Evolutionary conservation across 2,329 filamentous ascomycete species (phyloP).

Genomic region (Leptographium galeiforme): DNA sequence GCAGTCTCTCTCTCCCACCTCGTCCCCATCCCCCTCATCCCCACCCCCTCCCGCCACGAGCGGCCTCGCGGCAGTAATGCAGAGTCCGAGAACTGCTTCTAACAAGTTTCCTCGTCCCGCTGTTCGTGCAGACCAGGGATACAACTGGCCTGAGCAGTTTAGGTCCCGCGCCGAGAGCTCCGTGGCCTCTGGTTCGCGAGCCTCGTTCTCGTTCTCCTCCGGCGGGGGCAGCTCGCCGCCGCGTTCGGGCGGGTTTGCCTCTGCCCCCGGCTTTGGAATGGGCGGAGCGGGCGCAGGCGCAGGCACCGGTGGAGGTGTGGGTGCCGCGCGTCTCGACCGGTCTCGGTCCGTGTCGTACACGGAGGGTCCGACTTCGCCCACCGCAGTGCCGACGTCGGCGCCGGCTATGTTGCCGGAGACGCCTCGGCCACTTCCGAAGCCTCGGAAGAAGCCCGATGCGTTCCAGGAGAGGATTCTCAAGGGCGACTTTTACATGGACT

Average conservation of each 20-base stretch:
- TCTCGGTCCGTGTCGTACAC: conserved; percentile 57
- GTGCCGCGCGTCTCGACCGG: conserved; percentile 37
- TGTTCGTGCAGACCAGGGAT: conserved; percentile 69
- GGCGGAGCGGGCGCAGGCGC: conserved; percentile 7
- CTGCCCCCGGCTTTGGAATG: neutral
- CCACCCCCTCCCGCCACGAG: conserved; percentile 10
- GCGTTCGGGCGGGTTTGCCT: conserved; percentile 15
- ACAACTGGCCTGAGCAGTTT: conserved; percentile 95
- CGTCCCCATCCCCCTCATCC: neutral
- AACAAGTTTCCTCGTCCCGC: conserved; percentile 37
- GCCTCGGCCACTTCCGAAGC: conserved; percentile 30
- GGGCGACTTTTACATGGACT: conserved; percentile 98
- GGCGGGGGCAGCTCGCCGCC: conserved; percentile 28
- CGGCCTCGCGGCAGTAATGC: conserved; percentile 16
- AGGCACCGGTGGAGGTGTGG: conserved; percentile 9
- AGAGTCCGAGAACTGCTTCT: conserved; percentile 47
- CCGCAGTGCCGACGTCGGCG: neutral
- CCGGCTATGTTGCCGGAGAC: conserved; percentile 38
- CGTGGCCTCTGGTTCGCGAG: conserved; percentile 37
- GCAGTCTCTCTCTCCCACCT: neutral
- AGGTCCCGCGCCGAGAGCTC: conserved; percentile 80
- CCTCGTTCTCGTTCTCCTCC: conserved; percentile 45
- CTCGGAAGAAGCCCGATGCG: conserved; percentile 66
- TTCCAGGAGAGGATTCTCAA: conserved; percentile 96
- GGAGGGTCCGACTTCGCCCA: conserved; percentile 18